Percentiles rank a stretch among this genome's conserved stretches.
phyloP scores from a whole-genome alignment of 2,329 filamentous ascomycete species.

The Pseudogymnoascus sp. region DNA sequence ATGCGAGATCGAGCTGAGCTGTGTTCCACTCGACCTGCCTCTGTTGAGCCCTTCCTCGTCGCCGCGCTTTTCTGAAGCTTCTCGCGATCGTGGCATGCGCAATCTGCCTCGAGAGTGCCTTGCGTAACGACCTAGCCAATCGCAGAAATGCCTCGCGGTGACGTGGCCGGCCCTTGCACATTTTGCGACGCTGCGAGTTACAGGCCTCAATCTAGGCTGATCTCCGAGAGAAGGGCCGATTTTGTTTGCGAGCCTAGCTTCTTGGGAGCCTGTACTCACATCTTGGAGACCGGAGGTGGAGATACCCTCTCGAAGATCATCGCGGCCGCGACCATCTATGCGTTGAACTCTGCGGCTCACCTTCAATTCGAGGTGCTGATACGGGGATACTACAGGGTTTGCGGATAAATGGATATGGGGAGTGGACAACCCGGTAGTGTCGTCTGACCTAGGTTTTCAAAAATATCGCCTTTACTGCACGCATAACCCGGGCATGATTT shows the following conservation, averaged over 20 bases:
- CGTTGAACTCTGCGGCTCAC: background rate
- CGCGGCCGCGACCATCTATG: background rate
- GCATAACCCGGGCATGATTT: background rate
- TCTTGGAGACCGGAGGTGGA: slow-evolving; percentile 1
- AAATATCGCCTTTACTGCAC: background rate
- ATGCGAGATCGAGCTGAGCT: slow-evolving; percentile 8
- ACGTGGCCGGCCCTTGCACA: slow-evolving; percentile 2
- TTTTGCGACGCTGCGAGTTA: background rate
- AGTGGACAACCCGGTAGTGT: background rate
- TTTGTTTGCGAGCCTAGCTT: background rate
- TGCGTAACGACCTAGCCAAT: slow-evolving; percentile 8
- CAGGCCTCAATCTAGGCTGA: background rate
- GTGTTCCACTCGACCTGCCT: background rate
- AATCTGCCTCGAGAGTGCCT: slow-evolving; percentile 4
- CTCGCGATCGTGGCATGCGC: slow-evolving; percentile 2
- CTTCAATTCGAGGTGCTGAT: slow-evolving; percentile 4
- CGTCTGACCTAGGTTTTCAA: slow-evolving; percentile 5
- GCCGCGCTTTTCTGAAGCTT: background rate
- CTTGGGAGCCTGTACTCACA: background rate
- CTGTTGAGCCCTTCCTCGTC: background rate
- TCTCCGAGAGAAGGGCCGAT: background rate
- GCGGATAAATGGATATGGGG: background rate
- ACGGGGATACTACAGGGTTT: background rate
- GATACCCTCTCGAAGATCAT: slow-evolving; percentile 1
- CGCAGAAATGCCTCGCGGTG: slow-evolving; percentile 6